Base-by-base conservation (phyloP, 768 basidiomycete genomes). In the Leccinum variicolor region DNA sequence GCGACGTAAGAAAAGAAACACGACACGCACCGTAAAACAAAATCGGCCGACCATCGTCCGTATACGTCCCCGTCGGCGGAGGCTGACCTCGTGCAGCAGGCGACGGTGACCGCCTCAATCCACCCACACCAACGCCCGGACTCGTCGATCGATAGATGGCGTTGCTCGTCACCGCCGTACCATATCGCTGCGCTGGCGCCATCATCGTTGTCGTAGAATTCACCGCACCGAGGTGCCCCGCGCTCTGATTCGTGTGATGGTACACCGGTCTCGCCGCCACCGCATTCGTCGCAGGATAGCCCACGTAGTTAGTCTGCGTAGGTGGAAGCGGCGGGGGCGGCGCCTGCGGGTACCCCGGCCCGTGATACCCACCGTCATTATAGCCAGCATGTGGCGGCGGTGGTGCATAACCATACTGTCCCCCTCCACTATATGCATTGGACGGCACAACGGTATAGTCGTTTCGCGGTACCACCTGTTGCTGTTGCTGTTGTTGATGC, bases 1-100 rank as follows among this genome's bases (percentile, higher is more conserved):
- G 4, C 15, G n/a, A 26, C 14, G 4, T 0, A 2, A 3, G 28
- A 26, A n/a, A 17, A 25, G 26, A n/a, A 49, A 15, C 15, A 15
- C 11, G 17, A n/a, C 23, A 75, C 89, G 62, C 60, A 93, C 94
- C 92, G 64, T 92, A 95, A 76, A 97, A 96, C 66, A 94, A 67
- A 31, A 98, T 89, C 1, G 84, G 84, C 39, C 82, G 78, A 0
- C 94, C 94, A 43, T 89, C 87, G 53, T 95, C 92, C 7, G 89
- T 91, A 48, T 85, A 86, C 64, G 92, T 85, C 1, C 84, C 86
- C 5, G 88, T 89, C n/a, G 85, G 84, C 11, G 81, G 63, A 23
- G n/a, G 48, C 6, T 67, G 71, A 9, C 68, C 72, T 3, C 71
- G 76, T 50, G 77, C 45, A 13, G 54, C 78, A 1, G 84, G 83